Evolutionary conservation across 768 basidiomycete genomes (phyloP).

Genomic region (Xerocomellus dryophilus): DNA sequence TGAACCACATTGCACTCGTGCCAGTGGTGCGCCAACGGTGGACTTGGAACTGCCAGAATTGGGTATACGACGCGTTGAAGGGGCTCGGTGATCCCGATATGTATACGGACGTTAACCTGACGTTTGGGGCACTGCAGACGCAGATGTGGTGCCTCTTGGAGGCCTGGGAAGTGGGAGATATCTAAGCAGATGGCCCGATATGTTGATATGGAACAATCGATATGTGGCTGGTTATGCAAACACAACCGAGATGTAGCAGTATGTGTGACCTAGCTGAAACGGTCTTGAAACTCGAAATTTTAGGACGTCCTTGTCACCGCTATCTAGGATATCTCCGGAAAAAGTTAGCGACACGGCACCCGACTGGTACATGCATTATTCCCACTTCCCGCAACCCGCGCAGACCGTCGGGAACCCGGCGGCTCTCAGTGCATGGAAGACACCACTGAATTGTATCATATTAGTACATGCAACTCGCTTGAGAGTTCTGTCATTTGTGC

Average conservation of each 20-base stretch:
- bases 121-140: conserved; percentile 15
- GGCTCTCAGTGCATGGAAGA: too few relatives aligned
- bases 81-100: conserved; percentile 10
- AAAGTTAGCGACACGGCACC: too few relatives aligned
- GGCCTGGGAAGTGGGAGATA: conserved; percentile 28
- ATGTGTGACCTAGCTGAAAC: background rate
- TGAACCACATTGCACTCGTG: conserved; percentile 14
- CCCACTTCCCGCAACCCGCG: too few relatives aligned
- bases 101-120: conserved; percentile 18
- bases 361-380: too few relatives aligned
- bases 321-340: too few relatives aligned
- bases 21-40: conserved; percentile 13
- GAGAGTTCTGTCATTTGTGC: too few relatives aligned
- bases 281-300: background rate
- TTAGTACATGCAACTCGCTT: too few relatives aligned
- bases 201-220: background rate
- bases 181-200: conserved; percentile 3
- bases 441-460: too few relatives aligned
- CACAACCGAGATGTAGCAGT: background rate
- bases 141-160: conserved; percentile 29
- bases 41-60: conserved; percentile 29
- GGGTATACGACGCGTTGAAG: conserved; percentile 24
- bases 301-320: background rate
- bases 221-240: background rate
- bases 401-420: too few relatives aligned